Evolutionary conservation across 2,329 filamentous ascomycete species (phyloP), one percentile per base, ranked within the genome.

Genomic region (Alternaria triticina): DNA sequence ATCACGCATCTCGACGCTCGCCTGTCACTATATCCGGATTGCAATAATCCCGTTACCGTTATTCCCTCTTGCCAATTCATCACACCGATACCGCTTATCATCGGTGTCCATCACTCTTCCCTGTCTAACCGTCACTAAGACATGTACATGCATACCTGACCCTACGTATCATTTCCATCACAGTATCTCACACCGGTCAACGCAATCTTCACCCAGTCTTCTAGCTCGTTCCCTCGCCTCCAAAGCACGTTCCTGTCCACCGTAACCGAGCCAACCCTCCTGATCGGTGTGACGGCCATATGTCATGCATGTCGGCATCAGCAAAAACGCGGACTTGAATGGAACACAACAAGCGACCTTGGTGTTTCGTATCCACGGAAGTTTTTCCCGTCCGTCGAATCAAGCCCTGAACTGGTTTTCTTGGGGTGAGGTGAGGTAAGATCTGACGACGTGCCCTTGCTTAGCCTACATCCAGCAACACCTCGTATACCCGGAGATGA

Each of bases 21-120:
- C 45, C 13, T 2, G 15, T 6, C 7, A 51, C n/a, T 22, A 22
- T 33, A 51, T 28, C 17, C 17, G 20, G 20, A 15, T 28, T 11
- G 17, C 17, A 33, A 13, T 33, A 22, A 13, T 13, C 12, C 15
- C 17, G 25, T 33, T 33, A 22, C n/a, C 11, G 27, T 51, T 28
- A 51, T 27, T 28, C 30, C 44, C 12, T 43, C 11, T 40, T 6
- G 15, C 33, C 10, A 43, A 43, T 5, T 2, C 33, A 27, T 43
- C 22, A 50, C 28, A 50, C 30, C 55, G 45, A 57, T 45, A 5
- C 20, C 55, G 55, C 55, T 57, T 57, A 57, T 45, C 45, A 43
- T 57, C 55, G 55, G 55, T 25, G 15, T 20, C 28, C 30, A 23
- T 15, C 25, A 22, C 23, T 30, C 40, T 45, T 33, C 40, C 25